Base-by-base conservation (phyloP, 202 grass and related monocot genomes). In the Miscanthus sacchariflorus region DNA sequence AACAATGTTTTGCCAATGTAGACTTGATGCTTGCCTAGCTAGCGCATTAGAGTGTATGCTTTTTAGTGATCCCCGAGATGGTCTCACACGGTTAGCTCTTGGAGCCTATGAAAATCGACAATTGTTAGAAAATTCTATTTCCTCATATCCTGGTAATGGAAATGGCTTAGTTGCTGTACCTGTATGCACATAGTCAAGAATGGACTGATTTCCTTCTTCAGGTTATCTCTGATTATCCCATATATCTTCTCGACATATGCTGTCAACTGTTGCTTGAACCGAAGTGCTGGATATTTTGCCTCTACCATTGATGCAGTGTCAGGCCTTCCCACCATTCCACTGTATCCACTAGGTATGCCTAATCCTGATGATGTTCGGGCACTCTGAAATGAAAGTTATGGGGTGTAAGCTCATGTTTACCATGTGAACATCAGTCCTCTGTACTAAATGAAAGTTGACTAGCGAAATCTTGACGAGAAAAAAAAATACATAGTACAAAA, bases 211-310 rank as follows among this genome's bases (percentile, higher is more conserved):
- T 98, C 96, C 84, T 94, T 98, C 88, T 98, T 98, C 68, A 98
- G 81, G 80, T 90, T 93, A 68, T 98, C 94, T 90, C 94, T 88
- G 39, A 96, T 93, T 90, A 93, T 91, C 45, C 89, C 96, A 79
- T 96, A 96, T 82, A 98, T 98, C 79, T 98, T 98, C 94, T 98
- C 96, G 4, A 96, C 94, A 70, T 93, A 98, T 63, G 96, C 94
- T 72, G 92, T 96, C 87, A 98, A 81, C 23, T 93, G 94, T 82
- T 98, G 96, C 76, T 98, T 98, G 83, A 98, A 98, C 88, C 95
- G 81, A 54, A 98, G 74, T n/a, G 94, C 92, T 78, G 96, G 94
- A 78, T 98, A 98, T 72, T 98, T 98, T 42, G 94, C 94, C 77
- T 96, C 96, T 82, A 98, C 83, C 83, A 80, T 96, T 38, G 90